These are phyloP conservation scores for Kwoniella mangroviensis DNA, from an alignment of 768 basidiomycete genomes.

Conservation along the genomic window DNA sequence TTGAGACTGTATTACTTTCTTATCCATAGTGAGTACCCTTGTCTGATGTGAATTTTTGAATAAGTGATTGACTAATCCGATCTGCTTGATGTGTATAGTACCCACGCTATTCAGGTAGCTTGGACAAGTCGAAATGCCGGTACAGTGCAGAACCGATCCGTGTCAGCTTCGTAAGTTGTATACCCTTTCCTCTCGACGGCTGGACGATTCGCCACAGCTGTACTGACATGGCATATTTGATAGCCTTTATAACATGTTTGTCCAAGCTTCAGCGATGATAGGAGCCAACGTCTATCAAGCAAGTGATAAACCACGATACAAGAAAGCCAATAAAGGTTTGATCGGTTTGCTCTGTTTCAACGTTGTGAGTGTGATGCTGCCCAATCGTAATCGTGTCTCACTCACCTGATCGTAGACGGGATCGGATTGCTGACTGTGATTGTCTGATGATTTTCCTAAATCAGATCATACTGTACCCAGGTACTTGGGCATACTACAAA, in stretches of 20 bases:
- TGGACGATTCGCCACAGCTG: too few species aligned
- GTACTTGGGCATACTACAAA: slow-evolving; percentile 50
- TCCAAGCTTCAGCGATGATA: slow-evolving; percentile 52
- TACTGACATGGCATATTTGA: too few species aligned
- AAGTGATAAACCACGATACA: slow-evolving; percentile 24
- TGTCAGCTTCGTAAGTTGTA: slow-evolving; percentile 49
- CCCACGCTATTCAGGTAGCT: slow-evolving; percentile 55
- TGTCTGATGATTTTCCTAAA: too few species aligned
- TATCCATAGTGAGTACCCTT: slow-evolving; percentile 46
- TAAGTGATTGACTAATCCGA: not conserved
- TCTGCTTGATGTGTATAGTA: slow-evolving; percentile 14
- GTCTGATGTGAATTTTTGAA: not conserved
- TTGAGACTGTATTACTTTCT: slow-evolving; percentile 50
- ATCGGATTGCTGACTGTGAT: too few species aligned
- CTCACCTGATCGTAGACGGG: too few species aligned
- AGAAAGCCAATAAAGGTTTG: slow-evolving; percentile 51
- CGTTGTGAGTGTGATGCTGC: slow-evolving; percentile 34
- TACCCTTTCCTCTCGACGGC: too few species aligned
- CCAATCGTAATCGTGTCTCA: too few species aligned
- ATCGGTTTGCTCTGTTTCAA: slow-evolving; percentile 54
- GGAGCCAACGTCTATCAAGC: slow-evolving; percentile 40
- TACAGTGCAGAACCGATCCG: slow-evolving; percentile 52
- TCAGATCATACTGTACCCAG: slow-evolving; percentile 44
- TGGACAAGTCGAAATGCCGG: slow-evolving; percentile 55
- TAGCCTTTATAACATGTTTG: slow-evolving; percentile 54